Conservation (phyloP, 306 rosid species). For the apple (Malus domestica) region ASM211411v1 NC_041801.1:8876001-8876500, state of each 20-base stretch:
- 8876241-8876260: slow-evolving; percentile 15
- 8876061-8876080: not conserved
- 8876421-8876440: too few relatives aligned
- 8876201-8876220: not conserved
- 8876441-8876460: too few relatives aligned
- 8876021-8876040: not conserved
- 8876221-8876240: slow-evolving; percentile 2
- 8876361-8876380: slow-evolving; percentile 24
- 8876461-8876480: too few relatives aligned
- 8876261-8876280: not conserved
- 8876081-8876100: not conserved
- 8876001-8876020: not conserved
- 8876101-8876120: not conserved
- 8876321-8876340: slow-evolving; percentile 28
- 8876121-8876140: slow-evolving; percentile 16
- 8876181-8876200: slow-evolving; percentile 17
- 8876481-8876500: too few relatives aligned
- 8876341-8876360: slow-evolving; percentile 50
- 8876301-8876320: slow-evolving; percentile 17
- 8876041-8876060: not conserved
- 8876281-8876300: slow-evolving; percentile 61
- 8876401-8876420: too few relatives aligned
- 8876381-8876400: slow-evolving; percentile 22
- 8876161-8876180: slow-evolving; percentile 26
- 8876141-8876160: slow-evolving; percentile 46